Evolutionary conservation across 345 rosid genomes (phyloP), one percentile per base, ranked within the genome.

Genomic region (Mallotus nudiflorus): DNA sequence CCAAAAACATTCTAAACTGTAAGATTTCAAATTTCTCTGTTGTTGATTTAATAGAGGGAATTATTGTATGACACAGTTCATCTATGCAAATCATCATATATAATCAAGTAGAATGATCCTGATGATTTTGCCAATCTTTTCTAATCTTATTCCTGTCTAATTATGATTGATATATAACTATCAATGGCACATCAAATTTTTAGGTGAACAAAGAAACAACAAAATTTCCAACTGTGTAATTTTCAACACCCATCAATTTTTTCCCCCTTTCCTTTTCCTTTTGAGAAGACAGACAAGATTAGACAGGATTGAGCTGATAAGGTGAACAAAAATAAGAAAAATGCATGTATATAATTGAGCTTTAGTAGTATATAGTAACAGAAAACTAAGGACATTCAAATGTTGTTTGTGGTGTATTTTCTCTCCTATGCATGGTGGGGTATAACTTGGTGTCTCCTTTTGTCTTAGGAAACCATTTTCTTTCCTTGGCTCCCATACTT

Each of bases 381-480:
- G 48, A 37, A 60, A 60, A 51, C 48, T 4, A 51, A 10, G 28
- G 74, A 9, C 52, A 19, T n/a, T 20, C 24, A 19, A 51, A 3
- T 3, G 24, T 0, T n/a, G 27, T 56, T 56, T 27, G 15, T 12
- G 53, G 55, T 31, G 9, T 45, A 12, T 40, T 63, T 9, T 53
- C n/a, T 51, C 2, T 20, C 28, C n/a, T 25, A 53, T 19, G 46
- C 22, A 18, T 40, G 44, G 57, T 42, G 62, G 73, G 57, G 22
- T n/a, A 52, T n/a, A n/a, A n/a, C 2, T 31, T 33, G 39, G 62
- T 31, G 24, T n/a, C 14, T 53, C 16, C 62, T 31, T 74, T 68
- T 54, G 63, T 60, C 67, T 29, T 0, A 5, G 67, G 52, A 62
- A 51, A 31, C 71, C 71, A 7, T 53, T 63, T 14, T n/a, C n/a